Evolutionary conservation across 2,329 filamentous ascomycete species (phyloP).

Genomic region (Alternaria metachromatica): DNA sequence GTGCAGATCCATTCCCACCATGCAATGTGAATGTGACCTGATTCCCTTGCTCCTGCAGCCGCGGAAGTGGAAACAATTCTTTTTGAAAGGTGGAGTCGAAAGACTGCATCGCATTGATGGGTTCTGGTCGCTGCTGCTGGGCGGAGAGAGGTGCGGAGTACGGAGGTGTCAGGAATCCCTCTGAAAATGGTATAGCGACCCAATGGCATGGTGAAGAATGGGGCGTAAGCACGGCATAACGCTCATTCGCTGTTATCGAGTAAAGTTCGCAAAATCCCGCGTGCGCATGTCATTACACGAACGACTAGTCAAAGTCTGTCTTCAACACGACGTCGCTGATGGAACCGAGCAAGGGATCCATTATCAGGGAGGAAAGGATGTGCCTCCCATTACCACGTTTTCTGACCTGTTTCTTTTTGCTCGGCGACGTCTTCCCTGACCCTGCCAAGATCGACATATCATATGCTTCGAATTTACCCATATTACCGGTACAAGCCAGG

Average conservation of each 20-base stretch:
- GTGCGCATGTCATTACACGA: background rate
- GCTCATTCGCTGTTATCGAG: background rate
- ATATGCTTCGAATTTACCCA: slow-evolving; percentile 14
- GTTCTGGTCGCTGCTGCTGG: background rate
- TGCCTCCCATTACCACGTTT: slow-evolving; percentile 10
- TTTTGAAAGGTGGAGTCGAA: background rate
- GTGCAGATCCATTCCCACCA: background rate
- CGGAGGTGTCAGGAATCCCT: background rate
- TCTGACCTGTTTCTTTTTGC: background rate
- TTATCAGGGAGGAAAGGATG: background rate
- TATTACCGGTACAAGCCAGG: slow-evolving; percentile 9
- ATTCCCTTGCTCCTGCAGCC: background rate
- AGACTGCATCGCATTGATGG: slow-evolving; percentile 2
- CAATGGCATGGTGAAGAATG: background rate
- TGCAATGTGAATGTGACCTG: background rate
- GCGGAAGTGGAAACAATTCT: background rate
- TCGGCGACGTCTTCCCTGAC: background rate
- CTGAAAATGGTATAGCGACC: slow-evolving; percentile 1
- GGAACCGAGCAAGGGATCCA: background rate
- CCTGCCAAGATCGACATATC: slow-evolving; percentile 13
- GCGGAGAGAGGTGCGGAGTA: background rate
- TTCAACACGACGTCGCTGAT: slow-evolving; percentile 6
- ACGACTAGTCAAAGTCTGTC: background rate
- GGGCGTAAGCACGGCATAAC: slow-evolving; percentile 11
- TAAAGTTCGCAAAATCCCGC: background rate